phyloP scores from a whole-genome alignment of 345 rosid genomes.

The Eutrema heterophyllum region DNA sequence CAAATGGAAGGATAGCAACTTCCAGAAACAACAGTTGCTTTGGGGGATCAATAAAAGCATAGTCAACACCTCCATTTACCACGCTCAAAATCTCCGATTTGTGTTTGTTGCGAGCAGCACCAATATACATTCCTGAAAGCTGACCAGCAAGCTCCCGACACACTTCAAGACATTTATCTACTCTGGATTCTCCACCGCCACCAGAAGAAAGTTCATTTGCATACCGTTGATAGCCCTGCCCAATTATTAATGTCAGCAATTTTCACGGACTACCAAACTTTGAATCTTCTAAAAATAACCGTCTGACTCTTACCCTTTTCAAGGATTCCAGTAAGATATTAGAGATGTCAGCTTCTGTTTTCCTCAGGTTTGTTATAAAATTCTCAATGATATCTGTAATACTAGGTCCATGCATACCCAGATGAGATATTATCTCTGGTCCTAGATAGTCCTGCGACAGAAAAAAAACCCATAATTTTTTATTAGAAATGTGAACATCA shows the following conservation, averaged over 20 bases:
- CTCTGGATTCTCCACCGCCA: conserved; percentile 47
- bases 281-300: neutral
- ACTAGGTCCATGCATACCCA: conserved; percentile 81
- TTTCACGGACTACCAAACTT: neutral
- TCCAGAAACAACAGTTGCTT: too few relatives aligned
- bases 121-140: conserved; percentile 71
- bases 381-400: conserved; percentile 76
- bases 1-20: too few relatives aligned
- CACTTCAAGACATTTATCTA: conserved; percentile 51
- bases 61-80: conserved; percentile 72
- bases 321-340: conserved; percentile 66
- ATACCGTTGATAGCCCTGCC: conserved; percentile 64
- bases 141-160: conserved; percentile 82
- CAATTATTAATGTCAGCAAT: conserved; percentile 11
- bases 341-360: conserved; percentile 60
- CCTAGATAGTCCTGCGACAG: conserved; percentile 72
- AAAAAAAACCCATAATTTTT: neutral
- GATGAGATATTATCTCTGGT: conserved; percentile 87
- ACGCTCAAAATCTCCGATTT: conserved; percentile 60
- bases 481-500: neutral
- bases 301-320: conserved; percentile 55
- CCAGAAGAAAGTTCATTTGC: conserved; percentile 41
- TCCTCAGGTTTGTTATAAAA: conserved; percentile 68
- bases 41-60: conserved; percentile 76
- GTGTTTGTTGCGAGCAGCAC: conserved; percentile 85